Evolutionary conservation across 345 rosid species (phyloP).

Genomic region (Acer campestre): DNA sequence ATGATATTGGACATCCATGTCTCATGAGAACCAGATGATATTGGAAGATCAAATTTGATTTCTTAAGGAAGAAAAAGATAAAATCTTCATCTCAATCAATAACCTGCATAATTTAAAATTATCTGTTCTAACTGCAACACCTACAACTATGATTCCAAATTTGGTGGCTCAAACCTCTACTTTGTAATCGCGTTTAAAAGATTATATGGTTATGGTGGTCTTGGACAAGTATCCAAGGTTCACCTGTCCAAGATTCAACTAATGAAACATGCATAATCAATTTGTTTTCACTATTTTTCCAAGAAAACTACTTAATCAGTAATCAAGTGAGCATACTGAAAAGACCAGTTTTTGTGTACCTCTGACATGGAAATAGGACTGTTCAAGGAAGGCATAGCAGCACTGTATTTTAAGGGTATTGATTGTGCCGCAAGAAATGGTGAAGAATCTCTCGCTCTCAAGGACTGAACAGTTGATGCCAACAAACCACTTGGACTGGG

Average conservation of each 20-base stretch:
- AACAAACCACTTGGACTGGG: conserved; percentile 21
- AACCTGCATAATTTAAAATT: background rate
- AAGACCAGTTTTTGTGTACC: conserved; percentile 31
- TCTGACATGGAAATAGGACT: conserved; percentile 32
- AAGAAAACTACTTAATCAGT: background rate
- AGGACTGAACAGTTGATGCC: conserved; percentile 27
- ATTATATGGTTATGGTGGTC: background rate
- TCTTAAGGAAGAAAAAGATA: background rate
- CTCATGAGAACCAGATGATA: background rate
- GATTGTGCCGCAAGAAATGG: conserved; percentile 24
- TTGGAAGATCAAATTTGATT: background rate
- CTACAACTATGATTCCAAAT: conserved; percentile 13
- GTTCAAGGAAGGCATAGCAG: conserved; percentile 26
- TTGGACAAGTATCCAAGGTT: background rate
- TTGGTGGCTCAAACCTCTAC: background rate
- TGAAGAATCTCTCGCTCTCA: conserved; percentile 24
- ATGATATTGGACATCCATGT: background rate
- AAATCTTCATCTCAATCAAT: background rate
- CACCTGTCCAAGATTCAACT: background rate
- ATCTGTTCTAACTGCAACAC: background rate
- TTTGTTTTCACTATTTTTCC: background rate
- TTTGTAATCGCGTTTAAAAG: background rate
- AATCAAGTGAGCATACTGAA: background rate
- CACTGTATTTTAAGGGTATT: conserved; percentile 28
- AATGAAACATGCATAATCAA: background rate